Conservation (phyloP, 148 eudicot species). For the Linanthus parryae region DNA sequence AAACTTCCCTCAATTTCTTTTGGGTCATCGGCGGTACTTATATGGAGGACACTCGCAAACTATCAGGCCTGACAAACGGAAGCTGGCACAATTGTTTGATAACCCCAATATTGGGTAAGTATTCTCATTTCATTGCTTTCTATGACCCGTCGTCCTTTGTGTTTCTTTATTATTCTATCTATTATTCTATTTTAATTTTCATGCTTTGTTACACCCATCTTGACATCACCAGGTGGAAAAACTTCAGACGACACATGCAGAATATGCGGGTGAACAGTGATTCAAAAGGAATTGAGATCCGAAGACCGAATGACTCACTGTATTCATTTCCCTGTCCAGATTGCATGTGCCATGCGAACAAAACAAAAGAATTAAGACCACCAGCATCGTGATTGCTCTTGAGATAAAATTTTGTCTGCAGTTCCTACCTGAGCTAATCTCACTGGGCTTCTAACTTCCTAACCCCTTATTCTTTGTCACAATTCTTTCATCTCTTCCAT, state of each 20-base stretch:
- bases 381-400: too few species aligned
- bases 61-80: slow-evolving; percentile 83
- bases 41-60: slow-evolving; percentile 93
- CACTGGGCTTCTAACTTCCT: too few species aligned
- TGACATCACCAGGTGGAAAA: slow-evolving; percentile 53
- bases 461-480: too few species aligned
- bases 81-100: slow-evolving; percentile 76
- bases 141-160: not conserved
- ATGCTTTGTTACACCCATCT: not conserved
- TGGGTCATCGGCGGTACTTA: slow-evolving; percentile 89
- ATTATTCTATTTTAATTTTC: not conserved
- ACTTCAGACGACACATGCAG: slow-evolving; percentile 56
- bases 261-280: slow-evolving; percentile 93
- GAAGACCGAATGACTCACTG: slow-evolving; percentile 75
- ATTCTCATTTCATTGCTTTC: slow-evolving; percentile 1
- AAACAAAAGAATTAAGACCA: too few species aligned
- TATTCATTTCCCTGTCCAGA: slow-evolving; percentile 95
- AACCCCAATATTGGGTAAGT: slow-evolving; percentile 86
- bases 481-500: too few species aligned
- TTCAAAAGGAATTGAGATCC: slow-evolving; percentile 65
- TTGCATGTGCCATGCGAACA: too few species aligned
- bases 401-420: too few species aligned
- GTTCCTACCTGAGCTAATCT: too few species aligned
- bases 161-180: not conserved
- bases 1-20: slow-evolving; percentile 93